Evolutionary conservation across 2,329 filamentous ascomycete genomes (phyloP).

Genomic region (Colletotrichum plurivorum): DNA sequence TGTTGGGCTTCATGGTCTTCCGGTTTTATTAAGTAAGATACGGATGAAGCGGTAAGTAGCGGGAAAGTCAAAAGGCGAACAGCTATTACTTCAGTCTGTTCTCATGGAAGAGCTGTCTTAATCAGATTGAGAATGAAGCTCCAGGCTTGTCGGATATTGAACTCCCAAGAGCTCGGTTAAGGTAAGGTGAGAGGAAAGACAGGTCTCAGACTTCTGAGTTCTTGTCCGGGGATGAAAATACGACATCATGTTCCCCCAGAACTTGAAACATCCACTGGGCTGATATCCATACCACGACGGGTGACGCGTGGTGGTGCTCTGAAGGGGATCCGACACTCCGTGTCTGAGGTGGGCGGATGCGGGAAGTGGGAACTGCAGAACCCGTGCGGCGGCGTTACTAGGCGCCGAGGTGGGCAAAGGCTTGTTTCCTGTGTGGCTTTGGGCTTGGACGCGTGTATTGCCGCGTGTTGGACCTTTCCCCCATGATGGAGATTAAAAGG

Average conservation of each 20-base stretch:
- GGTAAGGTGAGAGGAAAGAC: no score
- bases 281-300: constrained; percentile 8
- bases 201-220: background rate
- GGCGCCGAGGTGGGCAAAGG: background rate
- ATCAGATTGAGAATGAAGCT: background rate
- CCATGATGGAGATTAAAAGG: no score
- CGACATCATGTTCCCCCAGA: constrained; percentile 2
- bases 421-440: background rate
- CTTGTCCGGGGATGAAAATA: background rate
- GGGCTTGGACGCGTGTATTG: background rate
- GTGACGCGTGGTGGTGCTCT: constrained; percentile 31
- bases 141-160: background rate
- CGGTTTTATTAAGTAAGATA: no score
- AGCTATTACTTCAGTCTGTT: background rate
- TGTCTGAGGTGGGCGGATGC: constrained; percentile 35
- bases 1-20: constrained; percentile 6
- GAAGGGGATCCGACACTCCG: constrained; percentile 32
- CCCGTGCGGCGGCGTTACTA: constrained; percentile 9
- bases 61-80: background rate
- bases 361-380: constrained; percentile 2
- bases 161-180: background rate
- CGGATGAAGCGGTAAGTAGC: no score
- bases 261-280: constrained; percentile 28
- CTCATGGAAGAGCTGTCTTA: background rate
- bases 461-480: background rate